Base-by-base conservation (phyloP, 768 basidiomycete genomes). In the Baorangia bicolor region DNA sequence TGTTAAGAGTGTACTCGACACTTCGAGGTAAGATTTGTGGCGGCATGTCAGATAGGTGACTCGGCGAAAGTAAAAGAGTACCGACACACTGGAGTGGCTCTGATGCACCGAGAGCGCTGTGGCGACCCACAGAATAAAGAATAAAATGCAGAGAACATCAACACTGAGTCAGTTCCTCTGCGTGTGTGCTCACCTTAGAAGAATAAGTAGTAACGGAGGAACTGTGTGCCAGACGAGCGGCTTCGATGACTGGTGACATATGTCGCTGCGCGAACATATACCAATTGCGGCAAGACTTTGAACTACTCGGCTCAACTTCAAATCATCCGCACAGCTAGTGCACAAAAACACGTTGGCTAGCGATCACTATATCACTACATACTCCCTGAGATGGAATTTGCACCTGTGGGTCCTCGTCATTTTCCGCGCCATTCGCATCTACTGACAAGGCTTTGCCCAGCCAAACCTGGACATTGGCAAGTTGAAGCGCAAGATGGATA, bases 371-470 rank as follows among this genome's bases (percentile, higher is more conserved):
- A 44, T 21, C 28, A 0, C 1, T 18, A n/a, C n/a, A n/a, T n/a
- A n/a, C 27, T 23, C 35, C 7, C 16, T 25, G 27, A 20, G 39
- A 73, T 71, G 71, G 65, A 73, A 16, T 73, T 62, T 63, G 49
- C 51, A 13, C 60, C 59, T 53, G 69, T 73, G 58, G 67, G 69
- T 73, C 65, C 69, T 50, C 34, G 11, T 45, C 12, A 16, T 42
- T 49, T 33, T 46, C 8, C 1, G 39, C 37, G 37, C 57, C 51
- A 49, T 43, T 46, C 23, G n/a, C 23, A 50, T 46, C 8, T 11
- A 25, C 43, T 57, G 38, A 68, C 38, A 11, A 31, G 7, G 34
- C 14, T 49, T 35, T 30, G 4, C 16, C 18, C 12, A 70, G 71
- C 34, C 60, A 16, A 52, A 49, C 30, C 16, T 69, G 21, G 58